phyloP scores from a whole-genome alignment of 2,329 filamentous ascomycete genomes.

The Hymenoscyphus repandus region DNA sequence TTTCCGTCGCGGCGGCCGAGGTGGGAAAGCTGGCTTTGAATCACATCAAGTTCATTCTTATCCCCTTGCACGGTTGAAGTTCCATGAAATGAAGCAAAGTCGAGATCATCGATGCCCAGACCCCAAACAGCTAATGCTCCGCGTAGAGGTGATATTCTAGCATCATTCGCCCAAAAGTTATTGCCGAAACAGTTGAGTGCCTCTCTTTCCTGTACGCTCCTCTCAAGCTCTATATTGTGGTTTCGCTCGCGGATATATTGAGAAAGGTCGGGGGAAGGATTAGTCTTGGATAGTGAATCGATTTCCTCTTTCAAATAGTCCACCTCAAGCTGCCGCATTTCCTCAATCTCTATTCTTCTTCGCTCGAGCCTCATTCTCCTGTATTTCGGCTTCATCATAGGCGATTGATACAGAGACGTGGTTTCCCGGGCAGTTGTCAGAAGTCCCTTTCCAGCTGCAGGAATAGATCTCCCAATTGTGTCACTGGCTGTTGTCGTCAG shows the following conservation, averaged over 20 bases:
- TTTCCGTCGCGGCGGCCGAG: conserved; percentile 30
- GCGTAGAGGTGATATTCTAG: background rate
- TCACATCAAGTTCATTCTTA: conserved; percentile 34
- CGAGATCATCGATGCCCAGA: conserved; percentile 32
- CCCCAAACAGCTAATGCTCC: background rate
- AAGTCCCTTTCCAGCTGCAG: conserved; percentile 91
- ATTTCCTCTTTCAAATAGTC: too few species aligned
- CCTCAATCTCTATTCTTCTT: too few species aligned
- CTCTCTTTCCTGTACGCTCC: too few species aligned
- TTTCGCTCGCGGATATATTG: too few species aligned
- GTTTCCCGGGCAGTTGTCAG: conserved; percentile 88
- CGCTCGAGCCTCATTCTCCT: too few species aligned
- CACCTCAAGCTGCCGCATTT: too few species aligned
- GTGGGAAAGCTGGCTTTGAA: conserved; percentile 33
- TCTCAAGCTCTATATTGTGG: too few species aligned
- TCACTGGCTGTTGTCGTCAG: conserved; percentile 91
- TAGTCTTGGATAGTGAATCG: too few species aligned
- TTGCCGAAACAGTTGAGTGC: background rate
- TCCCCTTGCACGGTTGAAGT: conserved; percentile 37
- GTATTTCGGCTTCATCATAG: background rate
- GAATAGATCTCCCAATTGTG: conserved; percentile 95
- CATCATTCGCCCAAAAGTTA: background rate
- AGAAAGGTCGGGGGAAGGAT: too few species aligned
- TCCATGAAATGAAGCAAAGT: conserved; percentile 35
- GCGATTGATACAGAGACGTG: conserved; percentile 73